These are phyloP conservation scores for Botrytis byssoidea DNA, from an alignment of 2,329 filamentous ascomycete species.

Conservation along the genomic window DNA sequence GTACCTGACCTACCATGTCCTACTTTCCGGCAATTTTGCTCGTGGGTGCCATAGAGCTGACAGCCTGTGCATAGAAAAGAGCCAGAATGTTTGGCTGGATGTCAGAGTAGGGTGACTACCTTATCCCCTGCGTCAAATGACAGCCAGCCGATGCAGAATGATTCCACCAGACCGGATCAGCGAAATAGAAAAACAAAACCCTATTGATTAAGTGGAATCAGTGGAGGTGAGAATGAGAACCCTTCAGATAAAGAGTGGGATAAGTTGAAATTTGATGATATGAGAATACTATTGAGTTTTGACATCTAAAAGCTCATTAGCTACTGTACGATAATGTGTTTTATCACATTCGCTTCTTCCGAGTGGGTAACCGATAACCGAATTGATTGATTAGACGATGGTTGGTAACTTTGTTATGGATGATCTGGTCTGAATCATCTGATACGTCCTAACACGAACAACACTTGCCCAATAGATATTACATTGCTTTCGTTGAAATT, in stretches of 20 bases:
- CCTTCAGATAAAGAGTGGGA: constrained; percentile 1
- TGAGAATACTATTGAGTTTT: background rate
- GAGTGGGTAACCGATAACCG: background rate
- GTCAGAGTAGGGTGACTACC: constrained; percentile 1
- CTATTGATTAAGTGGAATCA: background rate
- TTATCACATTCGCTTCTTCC: constrained; percentile 8
- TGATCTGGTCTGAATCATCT: background rate
- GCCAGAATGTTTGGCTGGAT: background rate
- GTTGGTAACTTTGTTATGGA: background rate
- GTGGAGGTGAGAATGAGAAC: constrained; percentile 1
- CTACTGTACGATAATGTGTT: background rate
- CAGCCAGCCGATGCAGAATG: constrained; percentile 18
- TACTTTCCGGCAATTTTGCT: constrained; percentile 16
- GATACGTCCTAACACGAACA: background rate
- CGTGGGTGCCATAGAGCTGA: constrained; percentile 9
- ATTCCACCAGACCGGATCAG: constrained; percentile 16
- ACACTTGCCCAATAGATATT: background rate
- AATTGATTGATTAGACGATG: constrained; percentile 4
- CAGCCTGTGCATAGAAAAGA: constrained; percentile 12
- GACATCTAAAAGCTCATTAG: background rate
- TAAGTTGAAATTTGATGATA: constrained; percentile 3
- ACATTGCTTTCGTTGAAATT: constrained; percentile 2
- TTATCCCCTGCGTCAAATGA: constrained; percentile 7
- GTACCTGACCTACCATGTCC: constrained; percentile 8
- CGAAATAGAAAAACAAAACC: background rate